Percentiles rank a stretch among this genome's conserved stretches.
Conservation (phyloP, 805 yeast species). For the Suhomyces vadensis region DNA sequence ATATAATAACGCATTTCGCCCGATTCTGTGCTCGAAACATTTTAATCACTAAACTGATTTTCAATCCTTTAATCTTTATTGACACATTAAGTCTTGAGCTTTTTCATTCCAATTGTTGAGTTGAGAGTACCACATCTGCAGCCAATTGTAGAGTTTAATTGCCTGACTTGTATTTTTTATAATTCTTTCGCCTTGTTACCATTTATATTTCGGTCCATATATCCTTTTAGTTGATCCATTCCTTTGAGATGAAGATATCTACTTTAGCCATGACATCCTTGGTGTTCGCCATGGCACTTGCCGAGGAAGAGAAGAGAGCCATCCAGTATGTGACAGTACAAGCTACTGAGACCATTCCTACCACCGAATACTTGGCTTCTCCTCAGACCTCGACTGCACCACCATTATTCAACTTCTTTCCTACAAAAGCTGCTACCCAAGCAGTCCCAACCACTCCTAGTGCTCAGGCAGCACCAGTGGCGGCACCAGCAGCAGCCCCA, state of each 20-base stretch:
- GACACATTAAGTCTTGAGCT: not conserved
- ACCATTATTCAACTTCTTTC: constrained; percentile 4
- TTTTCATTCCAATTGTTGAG: not conserved
- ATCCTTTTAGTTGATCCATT: not conserved
- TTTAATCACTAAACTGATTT: not conserved
- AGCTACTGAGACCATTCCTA: too few relatives aligned
- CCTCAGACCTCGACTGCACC: not conserved
- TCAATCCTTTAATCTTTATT: too few relatives aligned
- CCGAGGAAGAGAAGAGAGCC: constrained; percentile 10
- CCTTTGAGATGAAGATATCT: constrained; percentile 8
- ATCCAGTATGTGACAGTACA: constrained; percentile 9
- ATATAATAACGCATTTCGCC: not conserved
- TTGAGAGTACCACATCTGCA: too few relatives aligned
- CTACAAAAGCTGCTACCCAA: constrained; percentile 11
- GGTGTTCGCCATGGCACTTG: constrained; percentile 9
- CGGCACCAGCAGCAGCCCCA: constrained; percentile 8
- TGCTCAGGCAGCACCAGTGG: constrained; percentile 14
- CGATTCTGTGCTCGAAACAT: not conserved
- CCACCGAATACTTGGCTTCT: not conserved
- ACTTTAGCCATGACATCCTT: constrained; percentile 7
- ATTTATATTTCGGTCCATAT: not conserved
- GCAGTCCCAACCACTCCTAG: constrained; percentile 24
- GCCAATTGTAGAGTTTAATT: too few relatives aligned
- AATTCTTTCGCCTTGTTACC: too few relatives aligned
- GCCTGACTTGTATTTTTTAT: too few relatives aligned